A percentile compares a stretch with the other conserved stretches of the same genome.
Evolutionary conservation across 2,329 filamentous ascomycete genomes (phyloP).

Genomic region (Ophiostoma piceae): DNA sequence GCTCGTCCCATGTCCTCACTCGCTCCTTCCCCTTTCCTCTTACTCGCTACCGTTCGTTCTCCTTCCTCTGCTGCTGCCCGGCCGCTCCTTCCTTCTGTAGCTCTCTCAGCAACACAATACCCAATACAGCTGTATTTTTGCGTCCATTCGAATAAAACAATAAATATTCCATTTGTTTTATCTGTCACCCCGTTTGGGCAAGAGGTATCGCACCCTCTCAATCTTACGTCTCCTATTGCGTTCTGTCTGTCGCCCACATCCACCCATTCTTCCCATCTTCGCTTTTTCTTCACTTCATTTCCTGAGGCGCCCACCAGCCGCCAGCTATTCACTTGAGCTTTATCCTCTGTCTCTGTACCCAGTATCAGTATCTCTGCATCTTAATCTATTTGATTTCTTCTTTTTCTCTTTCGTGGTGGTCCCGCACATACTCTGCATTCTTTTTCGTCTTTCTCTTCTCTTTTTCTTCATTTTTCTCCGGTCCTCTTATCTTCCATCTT

Average conservation of each 20-base stretch:
- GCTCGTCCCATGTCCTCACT: background rate
- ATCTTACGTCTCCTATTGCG: constrained; percentile 4
- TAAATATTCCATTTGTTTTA: background rate
- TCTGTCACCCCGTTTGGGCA: constrained; percentile 11
- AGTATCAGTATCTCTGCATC: background rate
- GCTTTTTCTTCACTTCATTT: constrained; percentile 2
- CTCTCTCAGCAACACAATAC: background rate
- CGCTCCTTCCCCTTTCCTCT: background rate
- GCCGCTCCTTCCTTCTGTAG: background rate
- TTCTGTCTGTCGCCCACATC: constrained; percentile 3
- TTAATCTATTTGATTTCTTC: background rate
- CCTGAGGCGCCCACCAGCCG: background rate
- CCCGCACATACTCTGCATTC: background rate
- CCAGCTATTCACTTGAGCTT: background rate
- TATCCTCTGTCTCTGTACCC: background rate
- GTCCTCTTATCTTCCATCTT: too few species aligned
- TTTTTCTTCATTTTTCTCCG: constrained; percentile 1
- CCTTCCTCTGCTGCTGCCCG: background rate
- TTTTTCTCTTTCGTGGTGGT: background rate
- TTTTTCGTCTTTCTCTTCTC: background rate
- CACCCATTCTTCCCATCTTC: constrained; percentile 15
- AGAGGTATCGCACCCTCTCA: constrained; percentile 12
- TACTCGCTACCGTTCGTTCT: background rate
- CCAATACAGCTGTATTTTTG: background rate
- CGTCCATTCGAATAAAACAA: background rate